Evolutionary conservation across 495 filamentous ascomycete species (phyloP).

Genomic region (Lentithecium fluviatile): DNA sequence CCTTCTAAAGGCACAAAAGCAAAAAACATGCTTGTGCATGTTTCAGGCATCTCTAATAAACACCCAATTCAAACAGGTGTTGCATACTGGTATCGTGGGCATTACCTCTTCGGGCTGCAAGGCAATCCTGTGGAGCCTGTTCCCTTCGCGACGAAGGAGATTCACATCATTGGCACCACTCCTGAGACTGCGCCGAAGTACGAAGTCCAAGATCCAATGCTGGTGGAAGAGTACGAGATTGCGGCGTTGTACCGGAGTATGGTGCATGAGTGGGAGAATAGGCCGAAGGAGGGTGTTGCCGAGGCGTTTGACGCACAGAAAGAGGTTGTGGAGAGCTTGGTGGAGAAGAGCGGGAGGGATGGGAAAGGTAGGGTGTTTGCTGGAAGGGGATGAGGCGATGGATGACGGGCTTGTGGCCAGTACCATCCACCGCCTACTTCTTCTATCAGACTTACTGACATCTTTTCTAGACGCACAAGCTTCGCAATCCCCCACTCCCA

Average conservation of each 20-base stretch:
- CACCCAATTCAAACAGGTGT: conserved; percentile 1
- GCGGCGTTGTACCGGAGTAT: neutral
- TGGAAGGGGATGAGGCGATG: no score
- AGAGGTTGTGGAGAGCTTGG: neutral
- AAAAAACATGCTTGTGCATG: conserved; percentile 2
- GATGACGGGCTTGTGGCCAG: no score
- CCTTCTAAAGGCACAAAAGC: neutral
- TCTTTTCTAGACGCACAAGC: neutral
- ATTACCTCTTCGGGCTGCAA: conserved; percentile 3
- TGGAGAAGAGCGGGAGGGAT: neutral
- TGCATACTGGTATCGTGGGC: conserved; percentile 5
- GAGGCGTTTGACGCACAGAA: neutral
- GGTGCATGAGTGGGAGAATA: neutral
- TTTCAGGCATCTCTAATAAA: neutral
- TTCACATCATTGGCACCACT: no score
- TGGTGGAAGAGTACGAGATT: neutral
- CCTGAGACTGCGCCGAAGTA: neutral
- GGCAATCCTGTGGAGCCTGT: conserved; percentile 1
- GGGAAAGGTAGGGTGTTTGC: no score
- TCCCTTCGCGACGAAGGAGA: neutral
- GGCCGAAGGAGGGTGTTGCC: neutral
- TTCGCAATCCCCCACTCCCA: neutral
- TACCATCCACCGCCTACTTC: no score
- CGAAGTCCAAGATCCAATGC: neutral
- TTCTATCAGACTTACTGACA: no score